Evolutionary conservation across 2,329 filamentous ascomycete species (phyloP), one percentile per base, ranked within the genome.

Genomic region (Penicillium sp.): DNA sequence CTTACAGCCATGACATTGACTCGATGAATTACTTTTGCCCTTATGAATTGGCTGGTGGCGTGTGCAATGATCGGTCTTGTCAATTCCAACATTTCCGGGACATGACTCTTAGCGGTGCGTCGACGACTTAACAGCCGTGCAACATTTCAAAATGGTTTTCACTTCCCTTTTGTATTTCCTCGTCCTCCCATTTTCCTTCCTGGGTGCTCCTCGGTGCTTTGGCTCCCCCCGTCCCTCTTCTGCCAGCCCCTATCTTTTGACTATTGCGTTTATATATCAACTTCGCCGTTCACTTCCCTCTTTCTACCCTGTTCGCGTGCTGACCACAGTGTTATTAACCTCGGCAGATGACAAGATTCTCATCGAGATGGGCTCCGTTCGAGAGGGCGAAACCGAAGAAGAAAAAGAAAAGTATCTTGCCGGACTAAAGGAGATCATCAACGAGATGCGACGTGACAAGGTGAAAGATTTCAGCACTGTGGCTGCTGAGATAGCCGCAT

Each of bases 1-100:
- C 93, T 44, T 98, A 93, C 78, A 97, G 91, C 78, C 90, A 96
- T 76, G 88, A 87, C 65, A 96, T 99, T 75, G 87, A 97, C 71
- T 82, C 87, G 24, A 81, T 85, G 59, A 87, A 84, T 65, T 84
- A 85, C 60, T 71, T 98, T 49, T 99, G 95, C 75, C 88, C 86
- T 37, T 88, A 85, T 67, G 90, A 96, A 74, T 78, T 90, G 61
- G 81, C 82, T 48, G 87, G 87, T 52, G 86, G 86, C 59, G 79
- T 81, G 64, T 98, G 95, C 82, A 87, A 88, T 65, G 90, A 93
- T 69, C 73, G 78, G 57, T 80, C 84, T 54, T 99, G 95, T 77
- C 78, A 85, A 55, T 87, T 79, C 63, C 88, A 98, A 79, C 95
- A 99, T 78, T 93, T 96, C 72, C 81, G 82, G 65, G 81, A 85